phyloP scores from a whole-genome alignment of 805 yeast species.

The Candida saitoana region DNA sequence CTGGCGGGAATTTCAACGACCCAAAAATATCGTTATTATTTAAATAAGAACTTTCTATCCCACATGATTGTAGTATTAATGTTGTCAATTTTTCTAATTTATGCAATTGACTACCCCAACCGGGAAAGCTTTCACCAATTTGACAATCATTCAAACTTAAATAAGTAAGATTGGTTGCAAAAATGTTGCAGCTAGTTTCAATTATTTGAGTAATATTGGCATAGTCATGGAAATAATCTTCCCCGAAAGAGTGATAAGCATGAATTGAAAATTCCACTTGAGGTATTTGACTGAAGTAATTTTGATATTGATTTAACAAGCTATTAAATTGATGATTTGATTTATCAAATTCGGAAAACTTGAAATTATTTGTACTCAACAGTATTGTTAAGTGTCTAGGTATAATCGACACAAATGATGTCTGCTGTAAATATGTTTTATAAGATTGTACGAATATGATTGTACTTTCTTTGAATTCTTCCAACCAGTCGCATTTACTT shows the following conservation, averaged over 20 bases:
- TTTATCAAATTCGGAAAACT: conserved; percentile 7
- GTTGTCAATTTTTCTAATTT: conserved; percentile 17
- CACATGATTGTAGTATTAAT: conserved; percentile 25
- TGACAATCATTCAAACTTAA: conserved; percentile 29
- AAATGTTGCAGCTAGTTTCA: conserved; percentile 16
- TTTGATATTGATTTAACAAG: neutral
- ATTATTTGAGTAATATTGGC: conserved; percentile 25
- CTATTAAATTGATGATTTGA: conserved; percentile 4
- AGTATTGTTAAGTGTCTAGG: conserved; percentile 5
- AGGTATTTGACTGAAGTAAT: conserved; percentile 7
- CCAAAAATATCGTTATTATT: conserved; percentile 16
- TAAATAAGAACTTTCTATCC: conserved; percentile 12
- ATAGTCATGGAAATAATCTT: conserved; percentile 28
- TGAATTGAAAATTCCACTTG: conserved; percentile 22
- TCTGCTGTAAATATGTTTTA: neutral
- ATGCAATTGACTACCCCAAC: conserved; percentile 29
- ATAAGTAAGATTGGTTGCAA: conserved; percentile 12
- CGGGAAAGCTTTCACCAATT: conserved; percentile 29
- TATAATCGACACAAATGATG: conserved; percentile 1
- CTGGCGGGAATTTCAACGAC: conserved; percentile 22
- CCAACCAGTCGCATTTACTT: conserved; percentile 3
- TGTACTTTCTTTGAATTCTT: neutral
- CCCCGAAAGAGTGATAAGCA: conserved; percentile 23
- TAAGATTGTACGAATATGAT: neutral
- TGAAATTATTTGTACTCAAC: conserved; percentile 5